phyloP scores from a whole-genome alignment of 164 flowering plant species.

The Sextonia rubra region DNA sequence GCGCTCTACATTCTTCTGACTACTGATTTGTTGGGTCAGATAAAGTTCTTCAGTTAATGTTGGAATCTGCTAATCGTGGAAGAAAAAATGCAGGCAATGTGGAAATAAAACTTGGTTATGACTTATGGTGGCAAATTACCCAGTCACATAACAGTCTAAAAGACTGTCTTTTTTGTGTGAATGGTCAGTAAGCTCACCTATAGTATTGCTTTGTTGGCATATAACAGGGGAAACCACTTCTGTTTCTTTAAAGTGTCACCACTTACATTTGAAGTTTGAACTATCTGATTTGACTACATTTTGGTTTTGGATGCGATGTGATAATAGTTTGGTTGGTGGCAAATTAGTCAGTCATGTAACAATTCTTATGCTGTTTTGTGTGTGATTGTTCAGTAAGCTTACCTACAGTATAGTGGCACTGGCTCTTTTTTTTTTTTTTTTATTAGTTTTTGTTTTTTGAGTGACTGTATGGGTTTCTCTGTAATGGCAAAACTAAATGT shows the following conservation, averaged over 20 bases:
- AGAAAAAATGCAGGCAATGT: neutral
- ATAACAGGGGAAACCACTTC: constrained; percentile 13
- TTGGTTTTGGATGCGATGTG: neutral
- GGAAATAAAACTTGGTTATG: neutral
- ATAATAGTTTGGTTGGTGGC: neutral
- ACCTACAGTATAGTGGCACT: neutral
- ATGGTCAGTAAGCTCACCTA: constrained; percentile 53
- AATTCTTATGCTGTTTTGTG: neutral
- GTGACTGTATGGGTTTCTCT: neutral
- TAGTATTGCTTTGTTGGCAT: constrained; percentile 8
- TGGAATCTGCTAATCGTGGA: neutral
- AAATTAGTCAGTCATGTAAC: constrained; percentile 8
- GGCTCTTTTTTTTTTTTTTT: no score
- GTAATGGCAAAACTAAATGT: neutral
- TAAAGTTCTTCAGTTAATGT: neutral
- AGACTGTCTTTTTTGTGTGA: constrained; percentile 25
- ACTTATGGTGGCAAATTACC: constrained; percentile 47
- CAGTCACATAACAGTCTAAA: constrained; percentile 24
- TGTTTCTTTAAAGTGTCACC: constrained; percentile 12
- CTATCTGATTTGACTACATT: neutral
- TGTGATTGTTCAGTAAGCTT: constrained; percentile 13
- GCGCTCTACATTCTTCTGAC: neutral
- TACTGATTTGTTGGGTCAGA: neutral
- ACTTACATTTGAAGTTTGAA: constrained; percentile 4
- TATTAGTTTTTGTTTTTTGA: no score